Conservation (phyloP, 2,329 filamentous ascomycete genomes). For the Neobulgaria alba region DNA sequence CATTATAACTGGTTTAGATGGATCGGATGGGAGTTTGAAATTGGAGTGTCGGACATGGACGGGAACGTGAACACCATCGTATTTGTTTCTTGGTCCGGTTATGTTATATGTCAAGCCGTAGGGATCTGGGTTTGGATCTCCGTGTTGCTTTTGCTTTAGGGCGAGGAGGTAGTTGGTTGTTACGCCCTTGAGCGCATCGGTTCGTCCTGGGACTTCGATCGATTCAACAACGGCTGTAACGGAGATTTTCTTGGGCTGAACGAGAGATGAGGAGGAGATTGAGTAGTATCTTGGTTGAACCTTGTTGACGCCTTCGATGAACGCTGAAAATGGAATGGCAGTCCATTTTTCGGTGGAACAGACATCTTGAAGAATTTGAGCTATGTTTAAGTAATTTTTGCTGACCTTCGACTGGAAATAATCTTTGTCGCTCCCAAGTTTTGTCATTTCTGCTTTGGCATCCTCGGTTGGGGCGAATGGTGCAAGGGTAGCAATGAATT, state of each 20-base stretch:
- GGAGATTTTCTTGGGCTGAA: constrained; percentile 90
- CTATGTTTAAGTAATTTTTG: constrained; percentile 79
- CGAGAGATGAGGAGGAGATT: constrained; percentile 91
- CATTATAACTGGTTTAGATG: constrained; percentile 89
- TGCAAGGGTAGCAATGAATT: constrained; percentile 80
- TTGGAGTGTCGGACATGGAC: constrained; percentile 97
- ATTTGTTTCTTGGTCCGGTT: constrained; percentile 87
- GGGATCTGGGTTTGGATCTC: constrained; percentile 70
- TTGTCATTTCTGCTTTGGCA: constrained; percentile 79
- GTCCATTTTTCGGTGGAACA: constrained; percentile 69
- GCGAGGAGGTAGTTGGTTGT: constrained; percentile 95
- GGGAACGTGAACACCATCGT: constrained; percentile 88
- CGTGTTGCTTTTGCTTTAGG: constrained; percentile 93
- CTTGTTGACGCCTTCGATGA: constrained; percentile 90
- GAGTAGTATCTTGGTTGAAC: constrained; percentile 98
- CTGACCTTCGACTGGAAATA: constrained; percentile 85
- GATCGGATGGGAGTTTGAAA: constrained; percentile 96
- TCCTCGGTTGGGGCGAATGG: constrained; percentile 82
- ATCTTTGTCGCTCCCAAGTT: constrained; percentile 86
- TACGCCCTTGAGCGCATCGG: constrained; percentile 79
- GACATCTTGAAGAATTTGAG: constrained; percentile 68
- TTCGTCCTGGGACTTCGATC: constrained; percentile 64
- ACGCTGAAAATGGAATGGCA: constrained; percentile 82
- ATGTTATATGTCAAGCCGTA: constrained; percentile 83
- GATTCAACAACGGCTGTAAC: constrained; percentile 93